These are phyloP conservation scores for Croton laevigatus DNA, from an alignment of 441 rosid species.

Conservation along the genomic window DNA sequence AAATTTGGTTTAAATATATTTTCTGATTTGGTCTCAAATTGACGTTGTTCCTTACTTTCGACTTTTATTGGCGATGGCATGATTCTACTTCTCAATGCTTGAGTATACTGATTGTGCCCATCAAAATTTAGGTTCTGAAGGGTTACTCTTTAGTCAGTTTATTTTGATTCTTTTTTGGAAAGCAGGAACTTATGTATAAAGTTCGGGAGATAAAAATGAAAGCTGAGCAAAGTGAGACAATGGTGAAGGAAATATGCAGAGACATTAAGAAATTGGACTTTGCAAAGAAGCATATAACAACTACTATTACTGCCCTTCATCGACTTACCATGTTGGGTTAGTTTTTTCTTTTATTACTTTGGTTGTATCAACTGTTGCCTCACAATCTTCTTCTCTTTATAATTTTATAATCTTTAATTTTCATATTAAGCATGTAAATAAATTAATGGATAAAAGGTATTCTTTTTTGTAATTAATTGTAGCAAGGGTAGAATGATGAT, in stretches of 20 bases:
- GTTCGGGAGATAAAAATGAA: slow-evolving; percentile 96
- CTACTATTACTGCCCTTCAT: slow-evolving; percentile 98
- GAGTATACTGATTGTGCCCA: neutral
- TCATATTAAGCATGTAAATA: too few species aligned
- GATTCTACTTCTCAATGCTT: neutral
- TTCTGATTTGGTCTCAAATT: slow-evolving; percentile 5
- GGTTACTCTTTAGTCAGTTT: slow-evolving; percentile 3
- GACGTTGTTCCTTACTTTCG: slow-evolving; percentile 3
- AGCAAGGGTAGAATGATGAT: slow-evolving; percentile 6
- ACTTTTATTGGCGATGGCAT: slow-evolving; percentile 8
- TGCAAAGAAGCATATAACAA: slow-evolving; percentile 99
- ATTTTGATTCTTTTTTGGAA: slow-evolving; percentile 19
- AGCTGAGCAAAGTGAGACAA: slow-evolving; percentile 99
- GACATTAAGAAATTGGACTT: slow-evolving; percentile 99
- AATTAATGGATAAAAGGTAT: too few species aligned
- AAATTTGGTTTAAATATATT: neutral
- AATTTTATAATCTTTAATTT: too few species aligned
- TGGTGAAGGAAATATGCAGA: slow-evolving; percentile 99
- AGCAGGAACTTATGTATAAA: slow-evolving; percentile 89
- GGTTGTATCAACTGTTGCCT: neutral
- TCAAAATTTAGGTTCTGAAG: neutral
- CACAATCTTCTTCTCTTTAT: neutral
- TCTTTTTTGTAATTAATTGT: neutral
- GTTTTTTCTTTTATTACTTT: slow-evolving; percentile 22
- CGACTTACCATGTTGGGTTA: slow-evolving; percentile 98